Evolutionary conservation across 371 early-diverging fungal species (phyloP).

Genomic region (Mucor irregularis): DNA sequence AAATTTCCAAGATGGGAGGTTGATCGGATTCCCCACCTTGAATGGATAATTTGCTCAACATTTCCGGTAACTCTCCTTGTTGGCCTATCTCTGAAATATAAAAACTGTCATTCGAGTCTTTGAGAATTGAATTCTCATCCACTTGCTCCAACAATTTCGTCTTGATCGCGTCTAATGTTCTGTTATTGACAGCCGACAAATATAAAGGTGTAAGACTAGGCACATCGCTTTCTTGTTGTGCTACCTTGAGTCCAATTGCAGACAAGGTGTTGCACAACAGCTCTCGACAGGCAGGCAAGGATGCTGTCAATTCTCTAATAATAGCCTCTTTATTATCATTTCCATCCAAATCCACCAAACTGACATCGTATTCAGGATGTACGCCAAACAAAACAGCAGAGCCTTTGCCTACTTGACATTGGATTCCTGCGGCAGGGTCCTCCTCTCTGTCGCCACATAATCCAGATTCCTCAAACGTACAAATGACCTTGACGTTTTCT

Average conservation of each 20-base stretch:
- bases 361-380: slow-evolving; percentile 72
- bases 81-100: slow-evolving; percentile 2
- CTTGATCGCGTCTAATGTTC: background rate
- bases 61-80: background rate
- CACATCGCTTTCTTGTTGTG: slow-evolving; percentile 21
- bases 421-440: slow-evolving; percentile 46
- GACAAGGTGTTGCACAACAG: slow-evolving; percentile 51
- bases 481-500: slow-evolving; percentile 52
- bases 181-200: slow-evolving; percentile 23
- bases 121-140: background rate
- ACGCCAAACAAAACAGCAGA: slow-evolving; percentile 65
- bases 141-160: background rate
- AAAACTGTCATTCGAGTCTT: slow-evolving; percentile 18
- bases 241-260: slow-evolving; percentile 52
- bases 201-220: slow-evolving; percentile 56
- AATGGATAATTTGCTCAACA: slow-evolving; percentile 4
- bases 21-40: slow-evolving; percentile 10
- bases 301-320: slow-evolving; percentile 34
- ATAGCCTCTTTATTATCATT: slow-evolving; percentile 38
- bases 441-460: slow-evolving; percentile 13
- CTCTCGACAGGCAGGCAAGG: slow-evolving; percentile 44
- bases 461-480: slow-evolving; percentile 51
- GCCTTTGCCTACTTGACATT: slow-evolving; percentile 64
- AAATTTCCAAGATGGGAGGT: slow-evolving; percentile 14
- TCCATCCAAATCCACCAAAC: slow-evolving; percentile 37